Evolutionary conservation across 2,329 filamentous ascomycete genomes (phyloP), one percentile per base, ranked within the genome.

Genomic region (Harringtonia aguacate): DNA sequence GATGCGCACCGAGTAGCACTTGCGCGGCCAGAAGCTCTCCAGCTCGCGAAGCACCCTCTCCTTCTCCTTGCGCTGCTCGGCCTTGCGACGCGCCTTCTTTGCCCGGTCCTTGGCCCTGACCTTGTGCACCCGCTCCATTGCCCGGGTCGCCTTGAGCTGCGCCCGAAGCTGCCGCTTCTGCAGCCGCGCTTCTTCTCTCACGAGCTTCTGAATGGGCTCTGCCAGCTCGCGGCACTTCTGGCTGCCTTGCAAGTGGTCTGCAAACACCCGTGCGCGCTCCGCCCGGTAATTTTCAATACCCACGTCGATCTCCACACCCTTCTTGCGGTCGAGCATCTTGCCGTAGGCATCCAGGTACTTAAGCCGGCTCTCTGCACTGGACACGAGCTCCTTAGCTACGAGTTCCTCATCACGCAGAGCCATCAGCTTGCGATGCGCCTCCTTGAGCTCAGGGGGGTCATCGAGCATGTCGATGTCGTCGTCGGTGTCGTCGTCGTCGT

Each of bases 1-100:
- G 53, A 77, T 68, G 18, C 63, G 69, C 35, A 75, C 60, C 2
- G 61, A 58, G 54, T 72, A 75, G 52, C 66, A 67, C 30, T 61
- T 61, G 41, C 65, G 67, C 5, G 72, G 67, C 73, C 72, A 76
- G 53, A 72, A 73, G 4, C 56, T 56, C 30, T 65, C 56, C 38
- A 64, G 58, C 50, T 75, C 69, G 14, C 51, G 53, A 28, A 61
- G 65, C 36, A 73, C 52, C 31, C 71, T 63, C 8, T 45, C 31
- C 52, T 67, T 69, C 52, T 75, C 71, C 44, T 64, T 64, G 2
- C 24, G 33, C 15, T n/a, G 33, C 54, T 70, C 64, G 5, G 53
- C 56, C 31, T 60, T 55, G 36, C 63, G 61, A 1, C 61, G 63
- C 10, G 50, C 38, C 21, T 61, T 56, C 46, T 62, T 62, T 31